These are phyloP conservation scores for Collariella sp. DNA, from an alignment of 495 filamentous ascomycete species.

Conservation along the genomic window DNA sequence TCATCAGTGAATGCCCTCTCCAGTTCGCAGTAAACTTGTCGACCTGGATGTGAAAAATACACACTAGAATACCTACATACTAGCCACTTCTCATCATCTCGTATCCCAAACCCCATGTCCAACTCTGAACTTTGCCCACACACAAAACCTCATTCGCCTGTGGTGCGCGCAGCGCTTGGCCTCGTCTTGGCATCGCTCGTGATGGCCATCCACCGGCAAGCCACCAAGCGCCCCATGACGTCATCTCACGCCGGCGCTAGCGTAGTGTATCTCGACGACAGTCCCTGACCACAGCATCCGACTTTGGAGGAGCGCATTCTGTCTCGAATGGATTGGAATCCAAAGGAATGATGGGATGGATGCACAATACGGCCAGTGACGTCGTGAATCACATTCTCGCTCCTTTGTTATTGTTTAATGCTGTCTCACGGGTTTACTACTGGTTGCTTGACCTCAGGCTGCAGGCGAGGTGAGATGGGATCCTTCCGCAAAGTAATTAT, in stretches of 20 bases:
- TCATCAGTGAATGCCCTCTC: no score
- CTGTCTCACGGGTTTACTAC: no score
- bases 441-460: background rate
- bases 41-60: no score
- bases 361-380: background rate
- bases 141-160: no score
- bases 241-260: background rate
- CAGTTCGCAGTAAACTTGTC: no score
- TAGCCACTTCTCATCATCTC: no score
- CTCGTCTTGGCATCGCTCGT: background rate
- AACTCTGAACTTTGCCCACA: no score
- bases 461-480: background rate
- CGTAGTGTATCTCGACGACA: background rate
- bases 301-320: background rate
- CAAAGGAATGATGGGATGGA: background rate
- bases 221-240: background rate
- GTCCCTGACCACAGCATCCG: background rate
- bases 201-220: background rate
- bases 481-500: background rate
- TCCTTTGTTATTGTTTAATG: background rate
- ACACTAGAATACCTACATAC: no score
- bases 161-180: no score
- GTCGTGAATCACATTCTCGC: background rate
- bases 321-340: background rate
- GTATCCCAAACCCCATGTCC: no score